Evolutionary conservation across 768 basidiomycete genomes (phyloP).

Genomic region (Pluteus cervinus): DNA sequence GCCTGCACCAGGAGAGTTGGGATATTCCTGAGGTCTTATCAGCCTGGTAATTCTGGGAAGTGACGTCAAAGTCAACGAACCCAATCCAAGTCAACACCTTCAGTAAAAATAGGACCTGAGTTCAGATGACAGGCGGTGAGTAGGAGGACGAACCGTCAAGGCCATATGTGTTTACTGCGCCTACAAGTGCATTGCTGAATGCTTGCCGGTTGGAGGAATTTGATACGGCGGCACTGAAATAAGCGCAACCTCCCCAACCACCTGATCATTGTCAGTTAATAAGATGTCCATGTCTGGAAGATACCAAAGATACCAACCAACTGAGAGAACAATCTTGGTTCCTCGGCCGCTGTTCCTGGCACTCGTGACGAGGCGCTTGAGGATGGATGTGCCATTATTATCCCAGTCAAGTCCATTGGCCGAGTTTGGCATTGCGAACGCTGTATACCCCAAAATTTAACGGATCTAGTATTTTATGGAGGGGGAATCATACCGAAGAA

Average conservation of each 20-base stretch:
- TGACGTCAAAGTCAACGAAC: slow-evolving; percentile 15
- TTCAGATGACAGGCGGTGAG: no score
- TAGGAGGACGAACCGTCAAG: slow-evolving; percentile 51
- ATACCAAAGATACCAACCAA: slow-evolving; percentile 41
- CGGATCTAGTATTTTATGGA: neutral
- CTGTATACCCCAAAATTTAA: slow-evolving; percentile 21
- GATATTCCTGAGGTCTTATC: slow-evolving; percentile 52
- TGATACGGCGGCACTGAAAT: slow-evolving; percentile 58
- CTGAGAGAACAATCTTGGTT: slow-evolving; percentile 60
- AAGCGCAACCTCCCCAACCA: slow-evolving; percentile 68
- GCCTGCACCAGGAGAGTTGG: slow-evolving; percentile 54
- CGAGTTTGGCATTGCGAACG: slow-evolving; percentile 66
- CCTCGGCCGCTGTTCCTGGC: slow-evolving; percentile 52
- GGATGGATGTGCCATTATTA: slow-evolving; percentile 40
- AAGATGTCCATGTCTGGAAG: neutral
- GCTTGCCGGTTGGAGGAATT: slow-evolving; percentile 41
- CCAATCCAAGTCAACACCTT: slow-evolving; percentile 52
- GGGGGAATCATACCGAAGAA: slow-evolving; percentile 1
- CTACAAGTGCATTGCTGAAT: slow-evolving; percentile 51
- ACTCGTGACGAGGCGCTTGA: slow-evolving; percentile 49
- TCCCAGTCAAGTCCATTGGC: slow-evolving; percentile 47
- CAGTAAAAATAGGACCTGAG: neutral
- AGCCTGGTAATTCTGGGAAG: neutral
- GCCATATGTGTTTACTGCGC: slow-evolving; percentile 49
- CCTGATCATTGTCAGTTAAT: slow-evolving; percentile 25